Evolutionary conservation across 169 alveolate species (phyloP).

Genomic region (Plasmodium yoelii): DNA sequence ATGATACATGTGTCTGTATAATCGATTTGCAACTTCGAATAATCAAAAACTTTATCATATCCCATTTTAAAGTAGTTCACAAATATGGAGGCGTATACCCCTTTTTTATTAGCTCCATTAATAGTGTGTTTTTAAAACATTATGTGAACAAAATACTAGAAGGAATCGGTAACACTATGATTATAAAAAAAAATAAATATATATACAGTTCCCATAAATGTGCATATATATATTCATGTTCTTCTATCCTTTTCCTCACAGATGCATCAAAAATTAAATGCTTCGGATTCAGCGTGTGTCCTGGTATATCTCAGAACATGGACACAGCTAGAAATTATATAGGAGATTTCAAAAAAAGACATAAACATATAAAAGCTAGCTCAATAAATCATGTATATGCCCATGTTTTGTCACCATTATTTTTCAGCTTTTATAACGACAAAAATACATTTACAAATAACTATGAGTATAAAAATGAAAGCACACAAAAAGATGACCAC

Average conservation of each 20-base stretch:
- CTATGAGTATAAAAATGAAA: conserved; percentile 25
- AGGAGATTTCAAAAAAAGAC: conserved; percentile 40
- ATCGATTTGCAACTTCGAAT: conserved; percentile 56
- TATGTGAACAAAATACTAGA: conserved; percentile 48
- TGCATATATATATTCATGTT: conserved; percentile 9
- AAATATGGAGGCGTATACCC: conserved; percentile 72
- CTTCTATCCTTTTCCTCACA: not conserved
- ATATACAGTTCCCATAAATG: not conserved
- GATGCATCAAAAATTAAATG: conserved; percentile 28
- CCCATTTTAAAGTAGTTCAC: conserved; percentile 69
- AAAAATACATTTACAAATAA: conserved; percentile 53
- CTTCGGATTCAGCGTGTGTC: conserved; percentile 57
- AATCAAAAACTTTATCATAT: conserved; percentile 49
- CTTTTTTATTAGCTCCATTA: conserved; percentile 57
- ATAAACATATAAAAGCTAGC: conserved; percentile 31
- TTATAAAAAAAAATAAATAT: not conserved
- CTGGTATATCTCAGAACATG: conserved; percentile 69
- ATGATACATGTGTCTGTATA: conserved; percentile 67
- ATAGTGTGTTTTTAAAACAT: conserved; percentile 37
- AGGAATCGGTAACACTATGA: conserved; percentile 26
- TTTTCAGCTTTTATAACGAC: conserved; percentile 47
- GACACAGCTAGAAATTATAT: conserved; percentile 64
- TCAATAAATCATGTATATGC: conserved; percentile 71
- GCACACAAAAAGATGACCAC: not conserved
- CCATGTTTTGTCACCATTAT: conserved; percentile 62